A percentile compares a stretch with the other conserved stretches of the same genome.
Evolutionary conservation across 768 basidiomycete species (phyloP).

Genomic region (Podaxis sp.): DNA sequence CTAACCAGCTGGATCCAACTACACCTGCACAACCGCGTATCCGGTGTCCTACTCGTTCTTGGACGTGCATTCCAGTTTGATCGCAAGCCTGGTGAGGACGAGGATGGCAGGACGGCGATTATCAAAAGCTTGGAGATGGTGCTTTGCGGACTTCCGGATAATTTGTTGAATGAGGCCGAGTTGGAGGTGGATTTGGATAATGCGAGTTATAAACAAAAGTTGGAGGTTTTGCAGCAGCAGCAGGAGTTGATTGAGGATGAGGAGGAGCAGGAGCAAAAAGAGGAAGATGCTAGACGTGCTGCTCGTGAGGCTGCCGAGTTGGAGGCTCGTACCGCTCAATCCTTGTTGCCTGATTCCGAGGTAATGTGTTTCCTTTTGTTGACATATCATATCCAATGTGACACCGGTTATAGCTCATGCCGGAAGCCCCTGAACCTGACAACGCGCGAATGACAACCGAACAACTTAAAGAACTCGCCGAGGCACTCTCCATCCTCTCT

Average conservation of each 20-base stretch:
- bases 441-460: conserved; percentile 97
- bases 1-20: conserved; percentile 90
- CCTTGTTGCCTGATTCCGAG: conserved; percentile 87
- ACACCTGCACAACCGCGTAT: conserved; percentile 87
- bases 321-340: conserved; percentile 77
- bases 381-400: neutral
- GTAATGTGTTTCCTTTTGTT: conserved; percentile 33
- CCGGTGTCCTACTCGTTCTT: conserved; percentile 92
- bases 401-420: conserved; percentile 47
- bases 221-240: conserved; percentile 97
- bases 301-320: conserved; percentile 77
- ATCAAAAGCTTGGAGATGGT: conserved; percentile 86
- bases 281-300: conserved; percentile 86
- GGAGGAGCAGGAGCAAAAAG: conserved; percentile 95
- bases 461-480: conserved; percentile 90
- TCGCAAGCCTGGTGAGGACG: conserved; percentile 64
- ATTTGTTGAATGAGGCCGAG: conserved; percentile 96
- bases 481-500: conserved; percentile 86
- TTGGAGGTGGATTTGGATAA: conserved; percentile 92
- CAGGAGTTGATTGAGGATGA: conserved; percentile 99
- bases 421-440: conserved; percentile 57
- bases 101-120: conserved; percentile 80
- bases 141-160: conserved; percentile 89
- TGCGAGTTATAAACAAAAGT: conserved; percentile 95
- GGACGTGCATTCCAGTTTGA: conserved; percentile 95